A percentile compares a stretch with the other conserved stretches of the same genome.
These are phyloP conservation scores for Calocera viscosa DNA, from an alignment of 768 basidiomycete species.

Conservation along the genomic window DNA sequence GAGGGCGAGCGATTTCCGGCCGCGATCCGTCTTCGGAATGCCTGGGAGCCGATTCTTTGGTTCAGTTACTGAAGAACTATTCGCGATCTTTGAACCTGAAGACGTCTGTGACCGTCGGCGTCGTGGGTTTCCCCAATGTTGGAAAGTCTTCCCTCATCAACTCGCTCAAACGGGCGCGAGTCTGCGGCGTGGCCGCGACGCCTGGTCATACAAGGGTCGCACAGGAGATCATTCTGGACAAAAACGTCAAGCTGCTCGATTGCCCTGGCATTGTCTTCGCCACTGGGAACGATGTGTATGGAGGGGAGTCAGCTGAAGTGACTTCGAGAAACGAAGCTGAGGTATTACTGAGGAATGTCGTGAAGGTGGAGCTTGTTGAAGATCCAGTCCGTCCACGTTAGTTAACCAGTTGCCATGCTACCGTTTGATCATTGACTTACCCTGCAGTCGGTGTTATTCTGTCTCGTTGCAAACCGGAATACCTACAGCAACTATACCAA, in stretches of 20 bases:
- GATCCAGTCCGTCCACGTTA: constrained; percentile 82
- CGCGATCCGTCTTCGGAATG: constrained; percentile 12
- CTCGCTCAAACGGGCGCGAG: constrained; percentile 65
- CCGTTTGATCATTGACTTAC: not conserved
- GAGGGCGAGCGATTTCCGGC: constrained; percentile 36
- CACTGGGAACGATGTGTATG: constrained; percentile 42
- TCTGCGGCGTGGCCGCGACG: constrained; percentile 88
- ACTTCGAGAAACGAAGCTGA: constrained; percentile 36
- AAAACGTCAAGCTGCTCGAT: constrained; percentile 83
- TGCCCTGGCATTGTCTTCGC: constrained; percentile 97
- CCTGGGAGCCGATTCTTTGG: constrained; percentile 34
- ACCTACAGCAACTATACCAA: constrained; percentile 74
- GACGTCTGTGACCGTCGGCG: constrained; percentile 56
- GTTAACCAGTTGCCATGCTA: constrained; percentile 22
- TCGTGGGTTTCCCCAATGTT: constrained; percentile 95
- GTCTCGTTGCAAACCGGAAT: constrained; percentile 49
- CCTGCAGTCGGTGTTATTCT: constrained; percentile 74
- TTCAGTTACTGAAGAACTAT: constrained; percentile 74
- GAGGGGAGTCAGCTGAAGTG: constrained; percentile 23
- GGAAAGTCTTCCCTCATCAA: constrained; percentile 94
- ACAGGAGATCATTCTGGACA: constrained; percentile 84
- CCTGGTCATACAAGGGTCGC: constrained; percentile 88
- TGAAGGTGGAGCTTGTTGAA: constrained; percentile 80
- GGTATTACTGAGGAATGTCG: constrained; percentile 71
- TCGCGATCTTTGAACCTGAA: constrained; percentile 12